These are phyloP conservation scores for Hordeum marinum DNA, from an alignment of 176 grass and related monocot genomes.

Conservation along the genomic window DNA sequence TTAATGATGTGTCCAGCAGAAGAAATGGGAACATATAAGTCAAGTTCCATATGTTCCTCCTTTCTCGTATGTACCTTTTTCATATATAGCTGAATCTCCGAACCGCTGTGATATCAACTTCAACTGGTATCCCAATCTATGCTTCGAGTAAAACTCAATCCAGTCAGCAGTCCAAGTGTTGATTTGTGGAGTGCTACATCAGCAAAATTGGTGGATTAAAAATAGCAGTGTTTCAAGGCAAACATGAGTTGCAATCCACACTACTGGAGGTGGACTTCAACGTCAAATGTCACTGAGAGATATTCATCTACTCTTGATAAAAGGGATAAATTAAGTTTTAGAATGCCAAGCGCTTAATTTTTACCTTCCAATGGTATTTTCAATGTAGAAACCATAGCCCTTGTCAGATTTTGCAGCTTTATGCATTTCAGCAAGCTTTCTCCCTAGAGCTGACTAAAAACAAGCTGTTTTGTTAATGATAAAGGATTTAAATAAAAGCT, in stretches of 20 bases:
- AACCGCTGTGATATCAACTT: constrained; percentile 41
- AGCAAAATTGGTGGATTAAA: not conserved
- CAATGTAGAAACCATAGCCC: constrained; percentile 62
- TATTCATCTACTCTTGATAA: not conserved
- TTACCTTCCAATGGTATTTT: constrained; percentile 85
- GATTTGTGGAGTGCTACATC: constrained; percentile 69
- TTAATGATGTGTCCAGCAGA: not conserved
- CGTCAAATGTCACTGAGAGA: not conserved
- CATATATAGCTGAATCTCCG: constrained; percentile 57
- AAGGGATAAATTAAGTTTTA: not conserved
- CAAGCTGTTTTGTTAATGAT: constrained; percentile 16
- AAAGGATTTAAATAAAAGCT: not conserved
- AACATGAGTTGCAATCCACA: not conserved
- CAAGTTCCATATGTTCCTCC: not conserved
- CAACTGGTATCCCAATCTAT: constrained; percentile 74
- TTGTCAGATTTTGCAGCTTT: constrained; percentile 66
- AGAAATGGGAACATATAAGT: not conserved
- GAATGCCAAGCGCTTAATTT: not conserved
- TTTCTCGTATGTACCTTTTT: constrained; percentile 49
- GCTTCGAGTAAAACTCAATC: constrained; percentile 75
- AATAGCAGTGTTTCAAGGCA: not conserved
- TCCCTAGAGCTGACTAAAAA: constrained; percentile 62
- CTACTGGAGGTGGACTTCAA: not conserved
- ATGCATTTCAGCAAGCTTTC: constrained; percentile 85
- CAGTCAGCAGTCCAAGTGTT: constrained; percentile 81